Percentiles rank a stretch among this genome's conserved stretches.
phyloP scores from a whole-genome alignment of 2,329 filamentous ascomycete genomes.

The Kalaharituber pfeilii region DNA sequence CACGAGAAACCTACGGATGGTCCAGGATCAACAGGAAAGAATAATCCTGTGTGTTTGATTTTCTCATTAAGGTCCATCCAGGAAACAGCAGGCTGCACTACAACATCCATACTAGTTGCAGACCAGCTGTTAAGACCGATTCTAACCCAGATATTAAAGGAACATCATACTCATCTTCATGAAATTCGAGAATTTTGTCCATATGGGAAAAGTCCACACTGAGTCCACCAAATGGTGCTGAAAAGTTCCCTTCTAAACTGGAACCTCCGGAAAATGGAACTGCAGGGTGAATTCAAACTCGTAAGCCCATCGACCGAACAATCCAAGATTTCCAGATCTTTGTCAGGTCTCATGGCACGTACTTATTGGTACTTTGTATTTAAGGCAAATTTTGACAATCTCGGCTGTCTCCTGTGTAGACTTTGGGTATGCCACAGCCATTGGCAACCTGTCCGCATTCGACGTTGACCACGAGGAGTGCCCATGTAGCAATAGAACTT shows the following conservation, averaged over 20 bases:
- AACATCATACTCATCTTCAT: conserved; percentile 51
- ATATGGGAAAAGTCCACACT: conserved; percentile 76
- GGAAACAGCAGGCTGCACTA: conserved; percentile 64
- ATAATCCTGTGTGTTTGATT: conserved; percentile 54
- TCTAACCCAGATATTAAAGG: not conserved
- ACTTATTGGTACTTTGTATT: conserved; percentile 64
- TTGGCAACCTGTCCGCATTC: conserved; percentile 43
- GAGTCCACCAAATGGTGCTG: conserved; percentile 63
- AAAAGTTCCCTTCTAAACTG: conserved; percentile 75
- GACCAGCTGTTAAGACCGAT: too few relatives aligned
- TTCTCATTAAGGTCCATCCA: conserved; percentile 77
- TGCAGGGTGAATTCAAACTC: not conserved
- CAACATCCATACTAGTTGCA: conserved; percentile 43
- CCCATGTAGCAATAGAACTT: conserved; percentile 44
- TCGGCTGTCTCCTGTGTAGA: conserved; percentile 68
- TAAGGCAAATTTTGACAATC: conserved; percentile 78
- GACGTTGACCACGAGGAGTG: conserved; percentile 50
- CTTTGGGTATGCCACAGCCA: conserved; percentile 56
- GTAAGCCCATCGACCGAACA: not conserved
- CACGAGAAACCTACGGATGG: conserved; percentile 30
- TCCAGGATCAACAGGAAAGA: conserved; percentile 84
- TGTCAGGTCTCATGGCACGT: conserved; percentile 22
- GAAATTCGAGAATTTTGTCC: conserved; percentile 60
- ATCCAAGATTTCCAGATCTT: not conserved
- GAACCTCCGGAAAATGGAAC: conserved; percentile 64